Conservation (phyloP, 345 rosid genomes). For the Arabis hirsuta region DNA sequence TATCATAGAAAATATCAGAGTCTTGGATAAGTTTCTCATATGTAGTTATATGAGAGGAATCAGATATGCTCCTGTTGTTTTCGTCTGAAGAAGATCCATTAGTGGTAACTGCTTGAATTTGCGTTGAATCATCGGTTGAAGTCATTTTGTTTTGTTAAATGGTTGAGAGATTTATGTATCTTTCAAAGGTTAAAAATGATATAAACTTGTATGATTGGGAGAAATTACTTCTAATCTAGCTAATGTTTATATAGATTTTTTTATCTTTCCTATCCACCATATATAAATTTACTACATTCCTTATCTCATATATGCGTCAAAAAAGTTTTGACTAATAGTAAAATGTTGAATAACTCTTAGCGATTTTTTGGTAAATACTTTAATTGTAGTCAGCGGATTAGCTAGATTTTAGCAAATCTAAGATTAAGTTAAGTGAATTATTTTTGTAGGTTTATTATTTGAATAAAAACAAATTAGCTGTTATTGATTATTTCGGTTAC, state of each 20-base stretch:
- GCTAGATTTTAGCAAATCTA: neutral
- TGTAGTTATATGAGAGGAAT: constrained; percentile 51
- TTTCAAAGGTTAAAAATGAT: neutral
- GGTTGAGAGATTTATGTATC: neutral
- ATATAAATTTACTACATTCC: neutral
- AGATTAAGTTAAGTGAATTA: neutral
- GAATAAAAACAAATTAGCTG: too few species aligned
- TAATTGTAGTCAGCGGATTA: neutral
- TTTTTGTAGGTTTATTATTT: too few species aligned
- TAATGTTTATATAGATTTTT: neutral
- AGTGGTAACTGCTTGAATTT: constrained; percentile 35
- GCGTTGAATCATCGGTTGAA: constrained; percentile 25
- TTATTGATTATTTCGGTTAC: too few species aligned
- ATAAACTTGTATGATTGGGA: neutral
- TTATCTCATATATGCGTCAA: neutral
- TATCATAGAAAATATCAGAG: constrained; percentile 64
- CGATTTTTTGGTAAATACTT: neutral
- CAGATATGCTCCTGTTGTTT: constrained; percentile 3
- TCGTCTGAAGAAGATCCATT: constrained; percentile 41
- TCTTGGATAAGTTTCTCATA: constrained; percentile 57
- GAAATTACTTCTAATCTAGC: neutral
- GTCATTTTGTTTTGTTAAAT: neutral
- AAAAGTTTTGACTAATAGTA: neutral
- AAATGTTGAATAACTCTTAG: neutral
- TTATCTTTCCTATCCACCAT: neutral